Conservation (phyloP, 352 stramenopile genomes). For the Pythium utonaiense region DNA sequence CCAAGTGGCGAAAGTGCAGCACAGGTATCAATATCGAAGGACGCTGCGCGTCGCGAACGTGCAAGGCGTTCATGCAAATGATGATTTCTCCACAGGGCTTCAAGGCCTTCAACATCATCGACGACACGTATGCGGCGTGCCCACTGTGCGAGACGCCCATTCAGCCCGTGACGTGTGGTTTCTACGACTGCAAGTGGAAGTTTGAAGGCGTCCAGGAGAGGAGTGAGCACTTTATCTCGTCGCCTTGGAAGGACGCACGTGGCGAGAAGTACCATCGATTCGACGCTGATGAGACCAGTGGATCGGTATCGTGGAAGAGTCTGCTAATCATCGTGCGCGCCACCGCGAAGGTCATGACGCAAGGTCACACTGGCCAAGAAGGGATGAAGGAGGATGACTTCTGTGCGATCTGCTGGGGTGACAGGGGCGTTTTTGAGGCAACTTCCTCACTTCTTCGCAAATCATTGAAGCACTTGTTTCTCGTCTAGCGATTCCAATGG, state of each 20-base stretch:
- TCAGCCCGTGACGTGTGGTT: constrained; percentile 25
- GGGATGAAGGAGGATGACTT: too few relatives aligned
- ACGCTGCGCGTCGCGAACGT: constrained; percentile 13
- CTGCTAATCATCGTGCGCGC: too few relatives aligned
- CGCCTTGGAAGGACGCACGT: constrained; percentile 17
- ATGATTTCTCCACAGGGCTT: constrained; percentile 18
- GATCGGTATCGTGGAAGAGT: too few relatives aligned
- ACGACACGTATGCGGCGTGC: constrained; percentile 13
- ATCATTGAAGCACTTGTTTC: too few relatives aligned
- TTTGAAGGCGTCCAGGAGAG: constrained; percentile 22
- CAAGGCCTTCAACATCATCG: constrained; percentile 24
- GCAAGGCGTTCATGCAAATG: constrained; percentile 21
- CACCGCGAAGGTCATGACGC: too few relatives aligned
- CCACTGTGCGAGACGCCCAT: constrained; percentile 19
- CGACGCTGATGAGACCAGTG: too few relatives aligned
- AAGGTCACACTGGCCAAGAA: too few relatives aligned
- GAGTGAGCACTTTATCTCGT: constrained; percentile 12
- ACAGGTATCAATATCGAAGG: constrained; percentile 36
- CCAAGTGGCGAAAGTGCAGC: constrained; percentile 8
- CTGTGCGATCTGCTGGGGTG: too few relatives aligned
- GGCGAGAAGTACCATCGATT: too few relatives aligned
- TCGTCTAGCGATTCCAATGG: too few relatives aligned
- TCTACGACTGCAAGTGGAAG: constrained; percentile 34
- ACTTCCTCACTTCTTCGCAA: too few relatives aligned
- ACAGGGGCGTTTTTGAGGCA: too few relatives aligned